Evolutionary conservation across 176 grass and related monocot species (phyloP).

Genomic region (Rhipidocladum racemiflorum): DNA sequence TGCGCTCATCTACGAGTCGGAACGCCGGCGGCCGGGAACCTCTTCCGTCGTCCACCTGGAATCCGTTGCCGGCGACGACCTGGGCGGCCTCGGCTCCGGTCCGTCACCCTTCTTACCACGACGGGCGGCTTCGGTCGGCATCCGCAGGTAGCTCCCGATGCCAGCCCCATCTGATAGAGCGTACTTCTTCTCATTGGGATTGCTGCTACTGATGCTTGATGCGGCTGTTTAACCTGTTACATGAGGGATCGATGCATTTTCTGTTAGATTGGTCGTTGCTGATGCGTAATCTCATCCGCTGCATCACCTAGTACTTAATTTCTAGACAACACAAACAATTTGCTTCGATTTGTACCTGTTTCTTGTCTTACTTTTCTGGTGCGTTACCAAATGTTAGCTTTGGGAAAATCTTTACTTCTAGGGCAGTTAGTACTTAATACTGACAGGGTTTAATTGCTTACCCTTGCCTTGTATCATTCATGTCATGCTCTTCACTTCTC

Average conservation of each 20-base stretch:
- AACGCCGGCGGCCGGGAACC: background rate
- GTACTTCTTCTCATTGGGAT: background rate
- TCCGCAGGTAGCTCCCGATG: background rate
- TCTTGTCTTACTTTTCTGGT: no score
- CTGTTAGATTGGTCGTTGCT: no score
- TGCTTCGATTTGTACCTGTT: no score
- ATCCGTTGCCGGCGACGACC: background rate
- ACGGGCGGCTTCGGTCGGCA: background rate
- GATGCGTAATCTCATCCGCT: no score
- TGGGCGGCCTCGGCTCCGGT: background rate
- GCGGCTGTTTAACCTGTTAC: no score
- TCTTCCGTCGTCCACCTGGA: background rate
- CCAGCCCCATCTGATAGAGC: background rate
- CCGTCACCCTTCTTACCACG: background rate
- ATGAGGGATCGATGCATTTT: no score
- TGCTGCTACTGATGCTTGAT: background rate
- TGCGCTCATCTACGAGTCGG: background rate
- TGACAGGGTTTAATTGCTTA: background rate
- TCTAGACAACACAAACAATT: no score
- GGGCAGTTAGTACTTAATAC: background rate
- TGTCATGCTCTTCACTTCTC: background rate
- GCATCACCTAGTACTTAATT: no score
- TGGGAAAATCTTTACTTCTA: no score
- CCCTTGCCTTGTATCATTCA: background rate
- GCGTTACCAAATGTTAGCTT: no score